Evolutionary conservation across 1,139 yeast species (phyloP).

Genomic region (Hansenula sp.): DNA sequence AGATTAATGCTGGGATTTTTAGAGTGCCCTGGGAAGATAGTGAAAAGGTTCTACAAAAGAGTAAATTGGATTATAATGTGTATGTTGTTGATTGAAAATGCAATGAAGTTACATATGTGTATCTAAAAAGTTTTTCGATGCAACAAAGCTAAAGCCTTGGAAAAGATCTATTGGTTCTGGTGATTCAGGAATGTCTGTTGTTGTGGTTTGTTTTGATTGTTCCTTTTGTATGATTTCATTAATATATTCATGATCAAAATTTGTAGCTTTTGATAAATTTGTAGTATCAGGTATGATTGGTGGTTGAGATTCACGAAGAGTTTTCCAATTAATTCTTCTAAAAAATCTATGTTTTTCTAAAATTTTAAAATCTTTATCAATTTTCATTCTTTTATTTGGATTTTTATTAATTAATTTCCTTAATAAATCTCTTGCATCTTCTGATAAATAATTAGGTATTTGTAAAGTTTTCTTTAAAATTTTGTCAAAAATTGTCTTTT

Average conservation of each 20-base stretch:
- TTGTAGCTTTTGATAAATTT: conserved; percentile 81
- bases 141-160: conserved; percentile 22
- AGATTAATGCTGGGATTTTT: conserved; percentile 77
- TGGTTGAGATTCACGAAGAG: conserved; percentile 33
- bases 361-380: conserved; percentile 66
- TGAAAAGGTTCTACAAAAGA: conserved; percentile 39
- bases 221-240: conserved; percentile 24
- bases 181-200: no score
- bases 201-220: background rate
- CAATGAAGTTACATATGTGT: background rate
- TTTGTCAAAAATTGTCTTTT: conserved; percentile 70
- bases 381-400: conserved; percentile 69
- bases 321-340: conserved; percentile 68
- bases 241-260: conserved; percentile 83
- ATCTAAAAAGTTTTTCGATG: conserved; percentile 14
- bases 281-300: conserved; percentile 85
- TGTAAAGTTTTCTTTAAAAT: conserved; percentile 65
- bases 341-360: conserved; percentile 72
- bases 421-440: conserved; percentile 78
- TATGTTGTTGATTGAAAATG: conserved; percentile 28
- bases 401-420: conserved; percentile 70
- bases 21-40: conserved; percentile 76
- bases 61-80: conserved; percentile 35
- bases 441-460: conserved; percentile 72
- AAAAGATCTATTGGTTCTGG: no score